phyloP scores from a whole-genome alignment of 345 rosid species.

The Syzygium oleosum region DNA sequence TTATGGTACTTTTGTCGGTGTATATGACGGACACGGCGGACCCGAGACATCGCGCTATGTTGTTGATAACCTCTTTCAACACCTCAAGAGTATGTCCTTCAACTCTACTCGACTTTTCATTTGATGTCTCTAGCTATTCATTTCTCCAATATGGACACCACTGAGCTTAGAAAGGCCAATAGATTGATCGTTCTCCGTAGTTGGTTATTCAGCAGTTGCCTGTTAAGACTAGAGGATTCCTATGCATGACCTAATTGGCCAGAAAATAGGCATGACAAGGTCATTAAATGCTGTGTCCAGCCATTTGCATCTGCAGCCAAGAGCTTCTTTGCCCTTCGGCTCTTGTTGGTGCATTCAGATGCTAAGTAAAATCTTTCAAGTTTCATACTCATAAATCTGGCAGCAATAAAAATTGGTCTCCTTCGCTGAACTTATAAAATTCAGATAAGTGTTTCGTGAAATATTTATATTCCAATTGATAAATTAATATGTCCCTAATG shows the following conservation, averaged over 20 bases:
- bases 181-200: neutral
- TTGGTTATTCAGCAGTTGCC: neutral
- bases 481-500: neutral
- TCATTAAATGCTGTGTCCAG: neutral
- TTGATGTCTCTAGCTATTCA: neutral
- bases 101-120: neutral
- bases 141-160: neutral
- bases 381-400: neutral
- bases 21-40: slow-evolving; percentile 49
- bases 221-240: neutral
- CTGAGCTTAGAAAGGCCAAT: neutral
- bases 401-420: neutral
- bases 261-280: neutral
- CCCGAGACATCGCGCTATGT: slow-evolving; percentile 41
- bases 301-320: neutral
- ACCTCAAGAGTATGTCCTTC: slow-evolving; percentile 29
- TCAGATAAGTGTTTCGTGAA: neutral
- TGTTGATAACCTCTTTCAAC: slow-evolving; percentile 36
- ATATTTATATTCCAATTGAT: neutral
- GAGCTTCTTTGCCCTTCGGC: neutral
- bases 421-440: neutral
- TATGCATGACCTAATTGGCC: neutral
- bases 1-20: slow-evolving; percentile 40
- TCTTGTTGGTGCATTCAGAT: neutral
- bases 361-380: neutral